phyloP scores from a whole-genome alignment of 2,329 filamentous ascomycete species.

The Canariomyces notabilis region DNA sequence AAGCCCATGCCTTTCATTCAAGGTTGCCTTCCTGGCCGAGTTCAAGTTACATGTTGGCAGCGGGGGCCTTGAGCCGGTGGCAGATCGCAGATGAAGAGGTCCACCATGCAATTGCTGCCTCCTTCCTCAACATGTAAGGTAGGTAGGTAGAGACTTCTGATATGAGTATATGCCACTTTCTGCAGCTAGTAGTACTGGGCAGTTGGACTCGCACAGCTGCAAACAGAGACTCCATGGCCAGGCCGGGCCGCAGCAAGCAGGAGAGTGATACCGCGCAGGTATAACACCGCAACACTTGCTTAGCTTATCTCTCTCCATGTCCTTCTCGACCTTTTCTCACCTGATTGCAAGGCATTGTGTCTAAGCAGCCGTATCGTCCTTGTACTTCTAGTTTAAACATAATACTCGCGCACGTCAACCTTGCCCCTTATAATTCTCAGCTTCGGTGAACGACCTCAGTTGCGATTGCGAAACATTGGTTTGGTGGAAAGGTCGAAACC shows the following conservation, averaged over 20 bases:
- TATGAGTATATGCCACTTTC: too few relatives aligned
- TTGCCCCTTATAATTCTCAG: not conserved
- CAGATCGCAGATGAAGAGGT: not conserved
- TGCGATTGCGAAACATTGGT: too few relatives aligned
- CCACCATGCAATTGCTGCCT: not conserved
- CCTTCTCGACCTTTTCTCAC: not conserved
- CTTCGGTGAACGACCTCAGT: too few relatives aligned
- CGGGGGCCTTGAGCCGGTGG: not conserved
- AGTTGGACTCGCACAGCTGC: not conserved
- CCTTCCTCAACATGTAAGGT: too few relatives aligned
- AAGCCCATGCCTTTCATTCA: not conserved
- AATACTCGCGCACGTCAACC: not conserved
- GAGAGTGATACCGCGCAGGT: constrained; percentile 4
- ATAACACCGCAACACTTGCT: constrained; percentile 14
- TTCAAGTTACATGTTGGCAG: too few relatives aligned
- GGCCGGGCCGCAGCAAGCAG: not conserved
- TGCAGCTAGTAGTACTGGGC: not conserved
- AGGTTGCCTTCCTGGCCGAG: too few relatives aligned
- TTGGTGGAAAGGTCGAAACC: too few relatives aligned
- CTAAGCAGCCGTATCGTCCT: not conserved
- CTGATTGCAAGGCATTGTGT: not conserved
- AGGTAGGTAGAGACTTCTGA: too few relatives aligned
- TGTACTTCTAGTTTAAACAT: not conserved
- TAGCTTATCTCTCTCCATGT: not conserved
- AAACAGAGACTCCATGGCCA: constrained; percentile 1